These are phyloP conservation scores for Exophiala lecanii-corni DNA, from an alignment of 2,329 filamentous ascomycete genomes.

Conservation along the genomic window DNA sequence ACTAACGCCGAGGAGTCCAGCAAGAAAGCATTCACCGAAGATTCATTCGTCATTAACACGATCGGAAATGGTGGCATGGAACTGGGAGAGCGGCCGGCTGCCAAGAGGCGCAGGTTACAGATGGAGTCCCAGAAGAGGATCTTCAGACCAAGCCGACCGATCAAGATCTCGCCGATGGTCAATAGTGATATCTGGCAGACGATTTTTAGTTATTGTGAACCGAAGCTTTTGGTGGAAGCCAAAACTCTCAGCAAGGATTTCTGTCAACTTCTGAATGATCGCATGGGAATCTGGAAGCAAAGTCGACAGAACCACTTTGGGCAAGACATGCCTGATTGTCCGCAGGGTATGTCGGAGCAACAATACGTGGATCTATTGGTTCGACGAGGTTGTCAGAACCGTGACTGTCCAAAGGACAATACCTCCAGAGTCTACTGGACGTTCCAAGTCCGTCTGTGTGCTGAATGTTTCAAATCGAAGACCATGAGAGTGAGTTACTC, in stretches of 20 bases:
- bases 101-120: background rate
- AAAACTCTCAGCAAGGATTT: constrained; percentile 21
- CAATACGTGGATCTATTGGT: constrained; percentile 24
- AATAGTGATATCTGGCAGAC: constrained; percentile 22
- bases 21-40: background rate
- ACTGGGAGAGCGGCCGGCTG: background rate
- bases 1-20: background rate
- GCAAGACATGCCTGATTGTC: constrained; percentile 20
- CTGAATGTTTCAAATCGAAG: constrained; percentile 20
- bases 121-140: background rate
- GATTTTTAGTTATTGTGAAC: constrained; percentile 23
- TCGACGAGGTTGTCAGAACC: constrained; percentile 24
- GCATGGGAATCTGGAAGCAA: constrained; percentile 21
- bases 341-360: constrained; percentile 21
- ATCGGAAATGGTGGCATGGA: constrained; percentile 5
- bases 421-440: constrained; percentile 24
- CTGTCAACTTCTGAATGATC: constrained; percentile 17
- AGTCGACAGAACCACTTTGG: constrained; percentile 20
- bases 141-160: constrained; percentile 8
- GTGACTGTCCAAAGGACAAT: constrained; percentile 14
- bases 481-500: constrained; percentile 14
- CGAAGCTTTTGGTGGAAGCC: constrained; percentile 20
- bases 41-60: constrained; percentile 12
- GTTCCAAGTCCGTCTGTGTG: constrained; percentile 24
- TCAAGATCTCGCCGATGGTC: constrained; percentile 15